Conservation (phyloP, 805 yeast species). For the Jamesozyma spencerorum region DNA sequence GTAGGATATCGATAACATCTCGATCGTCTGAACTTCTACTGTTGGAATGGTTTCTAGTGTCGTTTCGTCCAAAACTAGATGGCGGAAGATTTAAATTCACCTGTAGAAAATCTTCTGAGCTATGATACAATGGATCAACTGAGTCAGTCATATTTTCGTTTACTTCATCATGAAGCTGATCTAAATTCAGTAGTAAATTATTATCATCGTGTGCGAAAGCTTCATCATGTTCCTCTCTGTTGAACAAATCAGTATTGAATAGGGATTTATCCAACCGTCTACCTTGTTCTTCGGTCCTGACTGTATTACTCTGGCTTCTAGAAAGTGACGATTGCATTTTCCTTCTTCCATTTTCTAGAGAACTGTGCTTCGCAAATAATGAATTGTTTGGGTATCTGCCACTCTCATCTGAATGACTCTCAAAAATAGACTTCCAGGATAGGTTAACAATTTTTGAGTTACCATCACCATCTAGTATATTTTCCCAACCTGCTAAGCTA, state of each 20-base stretch:
- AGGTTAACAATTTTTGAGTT: constrained; percentile 8
- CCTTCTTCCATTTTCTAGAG: constrained; percentile 12
- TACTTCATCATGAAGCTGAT: constrained; percentile 26
- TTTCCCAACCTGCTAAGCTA: constrained; percentile 3
- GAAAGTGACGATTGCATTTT: constrained; percentile 11
- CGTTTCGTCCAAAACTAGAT: constrained; percentile 24
- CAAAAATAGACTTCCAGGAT: constrained; percentile 12
- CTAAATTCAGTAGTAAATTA: constrained; percentile 18
- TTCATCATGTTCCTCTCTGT: not conserved
- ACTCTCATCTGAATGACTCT: too few relatives aligned
- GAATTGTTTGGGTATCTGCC: not conserved
- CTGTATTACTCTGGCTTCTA: constrained; percentile 19
- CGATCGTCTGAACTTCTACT: constrained; percentile 9
- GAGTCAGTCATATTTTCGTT: constrained; percentile 4
- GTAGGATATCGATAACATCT: constrained; percentile 13
- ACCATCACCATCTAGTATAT: constrained; percentile 4
- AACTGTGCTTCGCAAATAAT: not conserved
- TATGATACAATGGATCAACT: not conserved
- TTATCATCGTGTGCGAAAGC: not conserved
- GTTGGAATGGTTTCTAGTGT: constrained; percentile 15
- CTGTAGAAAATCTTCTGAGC: constrained; percentile 10
- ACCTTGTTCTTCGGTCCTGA: constrained; percentile 22
- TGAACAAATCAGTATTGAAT: not conserved
- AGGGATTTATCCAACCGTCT: constrained; percentile 12
- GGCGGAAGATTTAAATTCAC: constrained; percentile 26